Evolutionary conservation across 176 grass and related monocot genomes (phyloP).

Genomic region (Musa acuminata): DNA sequence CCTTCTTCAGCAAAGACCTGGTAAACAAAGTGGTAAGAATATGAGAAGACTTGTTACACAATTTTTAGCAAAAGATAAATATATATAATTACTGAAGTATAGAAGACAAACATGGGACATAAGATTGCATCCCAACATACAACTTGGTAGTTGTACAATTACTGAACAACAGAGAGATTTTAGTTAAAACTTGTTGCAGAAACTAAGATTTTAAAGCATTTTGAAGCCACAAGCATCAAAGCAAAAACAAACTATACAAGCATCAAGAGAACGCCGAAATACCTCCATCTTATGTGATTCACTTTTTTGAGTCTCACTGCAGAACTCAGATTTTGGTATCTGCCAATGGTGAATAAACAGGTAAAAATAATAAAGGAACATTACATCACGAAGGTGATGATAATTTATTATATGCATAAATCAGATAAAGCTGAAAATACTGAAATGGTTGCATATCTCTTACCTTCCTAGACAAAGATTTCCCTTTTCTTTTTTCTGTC

Average conservation of each 20-base stretch:
- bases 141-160: too few relatives aligned
- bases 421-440: neutral
- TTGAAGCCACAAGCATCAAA: neutral
- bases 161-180: neutral
- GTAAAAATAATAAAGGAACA: slow-evolving; percentile 3
- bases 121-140: too few relatives aligned
- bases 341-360: slow-evolving; percentile 21
- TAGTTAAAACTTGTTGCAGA: neutral
- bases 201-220: neutral
- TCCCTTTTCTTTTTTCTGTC: slow-evolving; percentile 68
- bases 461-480: slow-evolving; percentile 59
- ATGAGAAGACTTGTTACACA: too few relatives aligned
- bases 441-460: slow-evolving; percentile 4
- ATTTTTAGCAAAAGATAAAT: neutral
- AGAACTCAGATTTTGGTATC: slow-evolving; percentile 39
- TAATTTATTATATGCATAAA: neutral
- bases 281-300: slow-evolving; percentile 53
- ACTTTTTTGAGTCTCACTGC: slow-evolving; percentile 21
- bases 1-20: slow-evolving; percentile 73
- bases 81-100: neutral
- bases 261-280: neutral
- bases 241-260: neutral
- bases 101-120: too few relatives aligned
- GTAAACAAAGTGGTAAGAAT: neutral
- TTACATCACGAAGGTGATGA: neutral